These are phyloP conservation scores for Ochromonas danica DNA, from an alignment of 108 stramenopile species.

Conservation along the genomic window DNA sequence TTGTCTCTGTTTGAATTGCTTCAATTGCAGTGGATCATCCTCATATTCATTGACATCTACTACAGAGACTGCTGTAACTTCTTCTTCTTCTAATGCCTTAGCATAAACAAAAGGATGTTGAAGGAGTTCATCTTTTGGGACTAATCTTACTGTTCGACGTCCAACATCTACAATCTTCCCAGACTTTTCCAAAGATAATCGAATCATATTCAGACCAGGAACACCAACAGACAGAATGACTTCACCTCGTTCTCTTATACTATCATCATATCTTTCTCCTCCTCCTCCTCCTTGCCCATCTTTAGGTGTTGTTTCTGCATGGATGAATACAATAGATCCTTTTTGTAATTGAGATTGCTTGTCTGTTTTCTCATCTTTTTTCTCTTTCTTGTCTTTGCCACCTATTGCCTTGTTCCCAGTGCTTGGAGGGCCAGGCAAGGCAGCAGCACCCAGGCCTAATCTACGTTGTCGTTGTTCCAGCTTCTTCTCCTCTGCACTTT, in stretches of 20 bases:
- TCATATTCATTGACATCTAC: not conserved
- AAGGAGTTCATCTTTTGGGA: not conserved
- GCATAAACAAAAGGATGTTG: not conserved
- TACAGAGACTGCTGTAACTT: too few species aligned
- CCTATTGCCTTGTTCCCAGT: not conserved
- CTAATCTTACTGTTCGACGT: not conserved
- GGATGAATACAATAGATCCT: too few species aligned
- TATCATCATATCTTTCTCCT: too few species aligned
- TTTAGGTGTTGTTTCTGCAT: too few species aligned
- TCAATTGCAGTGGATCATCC: not conserved
- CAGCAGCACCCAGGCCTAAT: not conserved
- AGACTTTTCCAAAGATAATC: not conserved
- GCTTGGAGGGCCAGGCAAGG: not conserved
- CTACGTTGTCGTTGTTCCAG: not conserved
- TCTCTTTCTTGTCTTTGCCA: not conserved
- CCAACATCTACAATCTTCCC: conserved; percentile 7
- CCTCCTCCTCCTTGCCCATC: too few species aligned
- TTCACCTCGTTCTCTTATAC: not conserved
- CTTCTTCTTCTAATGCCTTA: not conserved
- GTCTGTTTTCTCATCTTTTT: not conserved
- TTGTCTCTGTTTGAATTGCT: not conserved
- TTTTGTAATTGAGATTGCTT: not conserved
- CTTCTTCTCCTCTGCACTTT: too few species aligned
- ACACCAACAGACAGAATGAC: not conserved
- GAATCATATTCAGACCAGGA: not conserved